A percentile compares a stretch with the other conserved stretches of the same genome.
These are phyloP conservation scores for Arthrobotrys megalospora DNA, from an alignment of 2,329 filamentous ascomycete species.

Conservation along the genomic window DNA sequence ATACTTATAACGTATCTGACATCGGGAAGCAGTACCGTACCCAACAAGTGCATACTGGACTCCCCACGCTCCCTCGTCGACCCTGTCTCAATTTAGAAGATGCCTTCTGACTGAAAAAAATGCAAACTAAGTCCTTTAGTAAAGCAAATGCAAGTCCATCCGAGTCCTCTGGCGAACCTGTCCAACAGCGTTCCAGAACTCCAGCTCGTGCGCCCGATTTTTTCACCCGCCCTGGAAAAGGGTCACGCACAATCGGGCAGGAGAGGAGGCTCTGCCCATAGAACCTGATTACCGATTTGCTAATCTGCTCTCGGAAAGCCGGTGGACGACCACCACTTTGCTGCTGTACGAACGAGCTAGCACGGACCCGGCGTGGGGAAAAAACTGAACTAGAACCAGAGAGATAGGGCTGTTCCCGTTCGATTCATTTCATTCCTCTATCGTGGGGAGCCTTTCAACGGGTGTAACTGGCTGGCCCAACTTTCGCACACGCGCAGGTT, in stretches of 20 bases:
- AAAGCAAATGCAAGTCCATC: slow-evolving; percentile 1
- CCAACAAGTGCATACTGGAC: too few relatives aligned
- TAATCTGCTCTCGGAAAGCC: neutral
- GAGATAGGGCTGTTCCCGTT: slow-evolving; percentile 12
- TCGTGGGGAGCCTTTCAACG: slow-evolving; percentile 20
- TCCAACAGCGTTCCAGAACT: slow-evolving; percentile 28
- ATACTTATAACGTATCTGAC: too few relatives aligned
- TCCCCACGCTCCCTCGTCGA: too few relatives aligned
- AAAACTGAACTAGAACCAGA: neutral
- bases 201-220: slow-evolving; percentile 20
- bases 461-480: slow-evolving; percentile 4
- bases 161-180: neutral
- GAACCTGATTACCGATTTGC: neutral
- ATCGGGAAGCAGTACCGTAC: too few relatives aligned
- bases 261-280: slow-evolving; percentile 9
- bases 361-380: slow-evolving; percentile 30
- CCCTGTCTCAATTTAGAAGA: neutral
- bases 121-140: too few relatives aligned
- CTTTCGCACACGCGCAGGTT: neutral
- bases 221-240: neutral
- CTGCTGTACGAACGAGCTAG: neutral
- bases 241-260: slow-evolving; percentile 20
- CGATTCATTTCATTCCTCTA: neutral
- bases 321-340: too few relatives aligned
- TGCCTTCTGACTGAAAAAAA: neutral